Percentiles rank a stretch among this genome's conserved stretches.
Evolutionary conservation across 1,284 basidiomycete genomes (phyloP).

Genomic region (Exsudoporus floridanus): DNA sequence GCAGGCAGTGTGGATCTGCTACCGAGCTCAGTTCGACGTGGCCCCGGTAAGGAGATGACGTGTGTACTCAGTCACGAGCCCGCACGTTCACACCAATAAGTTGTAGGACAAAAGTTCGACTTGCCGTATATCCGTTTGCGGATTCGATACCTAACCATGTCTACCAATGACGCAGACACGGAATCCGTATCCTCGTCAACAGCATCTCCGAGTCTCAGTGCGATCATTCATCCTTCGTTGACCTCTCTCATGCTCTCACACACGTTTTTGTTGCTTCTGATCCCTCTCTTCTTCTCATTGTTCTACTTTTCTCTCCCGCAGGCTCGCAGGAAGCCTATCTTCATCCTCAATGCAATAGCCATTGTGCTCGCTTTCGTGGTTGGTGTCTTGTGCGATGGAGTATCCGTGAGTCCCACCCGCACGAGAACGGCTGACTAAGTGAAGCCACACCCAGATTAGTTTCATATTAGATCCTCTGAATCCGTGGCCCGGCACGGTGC

Average conservation of each 20-base stretch:
- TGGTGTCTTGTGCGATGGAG: constrained; percentile 26
- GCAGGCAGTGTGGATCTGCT: too few relatives aligned
- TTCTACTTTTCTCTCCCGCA: constrained; percentile 33
- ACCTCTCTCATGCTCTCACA: constrained; percentile 27
- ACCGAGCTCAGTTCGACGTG: too few relatives aligned
- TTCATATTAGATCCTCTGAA: constrained; percentile 18
- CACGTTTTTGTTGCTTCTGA: constrained; percentile 30
- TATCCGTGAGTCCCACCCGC: constrained; percentile 14
- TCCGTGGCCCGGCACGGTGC: constrained; percentile 22
- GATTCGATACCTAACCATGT: constrained; percentile 13
- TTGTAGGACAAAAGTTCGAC: too few relatives aligned
- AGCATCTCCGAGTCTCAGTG: not conserved
- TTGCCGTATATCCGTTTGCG: not conserved
- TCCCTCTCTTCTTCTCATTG: constrained; percentile 32
- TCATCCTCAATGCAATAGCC: constrained; percentile 31
- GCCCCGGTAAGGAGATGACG: too few relatives aligned
- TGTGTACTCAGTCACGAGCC: too few relatives aligned
- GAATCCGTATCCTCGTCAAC: constrained; percentile 7
- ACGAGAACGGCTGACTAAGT: not conserved
- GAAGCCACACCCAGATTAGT: constrained; percentile 20
- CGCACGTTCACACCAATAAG: too few relatives aligned
- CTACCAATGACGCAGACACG: constrained; percentile 10
- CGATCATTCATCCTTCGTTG: constrained; percentile 18
- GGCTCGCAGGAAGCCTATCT: constrained; percentile 27
- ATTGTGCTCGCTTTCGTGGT: constrained; percentile 26